A percentile compares a stretch with the other conserved stretches of the same genome.
Conservation (phyloP, 2,329 filamentous ascomycete species). For the Rhytidhysteron rufulum region DNA sequence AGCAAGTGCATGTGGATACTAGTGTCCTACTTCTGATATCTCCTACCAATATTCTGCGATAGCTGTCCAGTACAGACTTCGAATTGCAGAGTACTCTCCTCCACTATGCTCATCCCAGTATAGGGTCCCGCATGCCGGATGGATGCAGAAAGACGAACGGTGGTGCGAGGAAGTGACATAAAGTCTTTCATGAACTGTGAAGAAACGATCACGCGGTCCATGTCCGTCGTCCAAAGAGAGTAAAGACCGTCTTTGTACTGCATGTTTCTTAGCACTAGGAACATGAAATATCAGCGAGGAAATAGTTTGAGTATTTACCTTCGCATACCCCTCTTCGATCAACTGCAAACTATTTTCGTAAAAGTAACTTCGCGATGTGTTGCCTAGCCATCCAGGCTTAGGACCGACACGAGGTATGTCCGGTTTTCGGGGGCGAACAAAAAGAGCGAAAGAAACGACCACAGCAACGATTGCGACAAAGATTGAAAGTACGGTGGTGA, state of each 20-base stretch:
- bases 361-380: neutral
- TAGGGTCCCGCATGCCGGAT: neutral
- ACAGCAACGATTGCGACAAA: neutral
- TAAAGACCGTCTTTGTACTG: neutral
- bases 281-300: no score
- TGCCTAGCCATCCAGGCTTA: neutral
- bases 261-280: no score
- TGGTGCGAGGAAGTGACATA: neutral
- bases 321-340: no score
- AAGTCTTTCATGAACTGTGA: neutral
- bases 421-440: neutral
- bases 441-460: neutral
- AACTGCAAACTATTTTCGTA: neutral
- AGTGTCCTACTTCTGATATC: neutral
- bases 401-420: neutral
- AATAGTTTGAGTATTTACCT: no score
- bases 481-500: no score
- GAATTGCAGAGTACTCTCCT: neutral
- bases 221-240: neutral
- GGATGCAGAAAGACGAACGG: neutral
- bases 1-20: neutral
- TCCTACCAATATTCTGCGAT: neutral
- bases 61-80: neutral
- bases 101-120: neutral
- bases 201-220: neutral